Conservation (phyloP, 1,284 basidiomycete genomes). For the Gymnopus androsaceus region DNA sequence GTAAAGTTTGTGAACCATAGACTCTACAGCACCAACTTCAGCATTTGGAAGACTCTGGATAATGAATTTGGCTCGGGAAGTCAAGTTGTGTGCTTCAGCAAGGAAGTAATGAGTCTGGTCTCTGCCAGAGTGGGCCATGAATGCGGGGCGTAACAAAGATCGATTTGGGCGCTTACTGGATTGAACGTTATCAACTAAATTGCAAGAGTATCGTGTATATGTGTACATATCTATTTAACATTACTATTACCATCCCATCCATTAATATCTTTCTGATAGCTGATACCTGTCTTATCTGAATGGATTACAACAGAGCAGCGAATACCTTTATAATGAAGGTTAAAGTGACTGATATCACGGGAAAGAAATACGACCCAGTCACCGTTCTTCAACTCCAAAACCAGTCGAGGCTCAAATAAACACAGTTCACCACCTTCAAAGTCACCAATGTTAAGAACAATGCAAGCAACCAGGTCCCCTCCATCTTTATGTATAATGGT, state of each 20-base stretch:
- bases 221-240: not conserved
- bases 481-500: not conserved
- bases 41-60: constrained; percentile 15
- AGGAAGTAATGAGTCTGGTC: constrained; percentile 12
- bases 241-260: constrained; percentile 1
- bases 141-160: too few species aligned
- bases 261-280: not conserved
- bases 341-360: not conserved
- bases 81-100: constrained; percentile 1
- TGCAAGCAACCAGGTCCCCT: not conserved
- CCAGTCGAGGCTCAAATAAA: not conserved
- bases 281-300: not conserved
- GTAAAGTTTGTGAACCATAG: constrained; percentile 10
- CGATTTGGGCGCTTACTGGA: too few species aligned
- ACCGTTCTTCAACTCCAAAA: not conserved
- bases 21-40: constrained; percentile 9
- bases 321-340: not conserved
- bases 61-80: constrained; percentile 9
- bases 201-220: too few species aligned
- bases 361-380: not conserved
- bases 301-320: constrained; percentile 2
- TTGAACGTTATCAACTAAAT: too few species aligned
- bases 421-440: not conserved
- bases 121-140: not conserved
- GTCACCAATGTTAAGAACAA: not conserved